phyloP scores from a whole-genome alignment of 2,329 filamentous ascomycete genomes.

The Aspergillus jensenii region DNA sequence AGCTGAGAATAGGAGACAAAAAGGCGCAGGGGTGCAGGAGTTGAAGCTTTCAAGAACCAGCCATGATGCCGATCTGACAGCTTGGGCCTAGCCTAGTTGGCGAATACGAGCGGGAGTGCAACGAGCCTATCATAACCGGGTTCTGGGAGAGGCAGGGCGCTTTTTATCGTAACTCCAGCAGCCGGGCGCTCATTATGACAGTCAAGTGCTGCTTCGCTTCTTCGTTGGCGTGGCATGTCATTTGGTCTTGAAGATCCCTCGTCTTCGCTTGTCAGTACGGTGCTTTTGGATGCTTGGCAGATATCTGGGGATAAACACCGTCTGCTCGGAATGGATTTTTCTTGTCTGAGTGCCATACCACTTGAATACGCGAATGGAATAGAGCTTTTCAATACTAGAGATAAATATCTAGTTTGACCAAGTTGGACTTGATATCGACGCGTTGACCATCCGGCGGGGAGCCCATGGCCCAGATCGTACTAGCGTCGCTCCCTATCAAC shows the following conservation, averaged over 20 bases:
- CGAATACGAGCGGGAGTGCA: neutral
- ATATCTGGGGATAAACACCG: neutral
- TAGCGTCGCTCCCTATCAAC: too few species aligned
- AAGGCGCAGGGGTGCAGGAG: neutral
- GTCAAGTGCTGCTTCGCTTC: neutral
- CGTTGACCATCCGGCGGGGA: too few species aligned
- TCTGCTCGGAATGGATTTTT: neutral
- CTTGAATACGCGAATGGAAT: too few species aligned
- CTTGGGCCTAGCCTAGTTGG: neutral
- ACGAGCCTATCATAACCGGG: neutral
- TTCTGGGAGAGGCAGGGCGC: neutral
- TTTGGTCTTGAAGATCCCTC: neutral
- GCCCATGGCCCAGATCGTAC: too few species aligned
- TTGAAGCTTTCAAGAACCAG: neutral
- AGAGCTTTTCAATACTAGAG: too few species aligned
- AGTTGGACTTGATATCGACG: too few species aligned
- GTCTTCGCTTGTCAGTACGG: neutral
- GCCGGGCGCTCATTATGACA: neutral
- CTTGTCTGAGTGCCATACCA: too few species aligned
- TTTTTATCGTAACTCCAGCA: neutral
- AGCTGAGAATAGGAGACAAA: neutral
- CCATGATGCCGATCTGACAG: neutral
- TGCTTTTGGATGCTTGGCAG: neutral
- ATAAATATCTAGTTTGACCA: too few species aligned
- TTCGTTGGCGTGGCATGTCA: neutral